Evolutionary conservation across 225 moss, liverwort and hornwort genomes (phyloP).

Genomic region (Marchantia paleacea): DNA sequence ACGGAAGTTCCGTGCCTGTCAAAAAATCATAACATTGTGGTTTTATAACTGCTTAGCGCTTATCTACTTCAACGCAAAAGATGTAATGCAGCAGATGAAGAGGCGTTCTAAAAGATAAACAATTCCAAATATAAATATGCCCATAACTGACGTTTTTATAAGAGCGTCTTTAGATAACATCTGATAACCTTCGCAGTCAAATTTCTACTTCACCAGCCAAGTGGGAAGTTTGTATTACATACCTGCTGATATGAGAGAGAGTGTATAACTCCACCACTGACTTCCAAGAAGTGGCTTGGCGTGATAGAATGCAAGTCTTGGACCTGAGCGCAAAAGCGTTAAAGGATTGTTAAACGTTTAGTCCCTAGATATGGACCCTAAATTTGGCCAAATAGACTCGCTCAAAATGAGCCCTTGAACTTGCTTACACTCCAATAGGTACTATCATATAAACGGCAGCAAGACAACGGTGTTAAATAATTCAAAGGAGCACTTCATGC

Average conservation of each 20-base stretch:
- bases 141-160: too few relatives aligned
- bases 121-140: too few relatives aligned
- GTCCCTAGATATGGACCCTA: too few relatives aligned
- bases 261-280: slow-evolving; percentile 84
- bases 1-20: slow-evolving; percentile 48
- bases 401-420: too few relatives aligned
- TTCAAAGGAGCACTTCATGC: too few relatives aligned
- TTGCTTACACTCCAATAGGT: too few relatives aligned
- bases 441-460: too few relatives aligned
- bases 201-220: too few relatives aligned
- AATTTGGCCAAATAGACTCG: too few relatives aligned
- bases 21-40: not conserved
- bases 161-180: not conserved
- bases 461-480: too few relatives aligned
- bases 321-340: slow-evolving; percentile 33
- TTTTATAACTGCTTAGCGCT: not conserved
- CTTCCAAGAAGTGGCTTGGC: slow-evolving; percentile 69
- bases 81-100: not conserved
- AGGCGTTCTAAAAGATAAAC: not conserved
- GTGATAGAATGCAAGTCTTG: slow-evolving; percentile 84
- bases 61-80: not conserved
- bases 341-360: too few relatives aligned
- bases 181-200: not conserved
- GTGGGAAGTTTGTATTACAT: not conserved
- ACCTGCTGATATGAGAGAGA: slow-evolving; percentile 91